Base-by-base conservation (phyloP, 2,329 filamentous ascomycete species). In the Aspergillus novoparasiticus region DNA sequence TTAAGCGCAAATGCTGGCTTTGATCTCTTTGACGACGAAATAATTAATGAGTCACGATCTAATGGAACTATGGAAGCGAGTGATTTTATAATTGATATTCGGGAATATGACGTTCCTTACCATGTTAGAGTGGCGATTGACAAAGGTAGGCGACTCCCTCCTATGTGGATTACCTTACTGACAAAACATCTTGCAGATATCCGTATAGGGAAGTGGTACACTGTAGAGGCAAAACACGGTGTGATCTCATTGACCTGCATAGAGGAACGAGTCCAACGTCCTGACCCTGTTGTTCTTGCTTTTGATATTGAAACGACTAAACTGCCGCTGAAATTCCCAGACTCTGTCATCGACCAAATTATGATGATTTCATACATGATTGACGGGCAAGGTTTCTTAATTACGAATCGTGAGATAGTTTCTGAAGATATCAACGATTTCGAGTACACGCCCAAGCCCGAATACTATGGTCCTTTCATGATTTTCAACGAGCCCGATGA, bases 281-380 rank as follows among this genome's bases (percentile, higher is more conserved):
- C 96, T 26, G 95, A 99, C 73, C 95, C 95, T 1, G 92, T 98
- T n/a, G 92, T 99, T 23, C 90, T 99, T 86, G 95, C 95, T n/a
- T 99, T 90, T 80, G 95, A 99, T 88, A 99, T 99, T 73, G 95
- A 99, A 80, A 99, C 95, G 2, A 94, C 92, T 6, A 99, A 99
- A 75, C 83, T 95, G 19, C 95, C 96, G 1, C 83, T 99, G 60
- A 99, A 99, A 78, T 99, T 99, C 71, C 96, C 95, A 30, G 96
- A 99, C 75, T 90, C 95, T 1, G 87, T 93, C 4, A 90, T 97
- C 66, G 95, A 99, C 80, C 94, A 97, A 76, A 90, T 99, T 74
- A 99, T 99, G 94, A 99, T 99, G 95, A 94, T 99, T 77, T 99
- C 96, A 36, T 99, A 99, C 82, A 99, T 99, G 96, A 98, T 99